phyloP scores from a whole-genome alignment of 306 rosid genomes.

The Cucurbita argyrosperma region DNA sequence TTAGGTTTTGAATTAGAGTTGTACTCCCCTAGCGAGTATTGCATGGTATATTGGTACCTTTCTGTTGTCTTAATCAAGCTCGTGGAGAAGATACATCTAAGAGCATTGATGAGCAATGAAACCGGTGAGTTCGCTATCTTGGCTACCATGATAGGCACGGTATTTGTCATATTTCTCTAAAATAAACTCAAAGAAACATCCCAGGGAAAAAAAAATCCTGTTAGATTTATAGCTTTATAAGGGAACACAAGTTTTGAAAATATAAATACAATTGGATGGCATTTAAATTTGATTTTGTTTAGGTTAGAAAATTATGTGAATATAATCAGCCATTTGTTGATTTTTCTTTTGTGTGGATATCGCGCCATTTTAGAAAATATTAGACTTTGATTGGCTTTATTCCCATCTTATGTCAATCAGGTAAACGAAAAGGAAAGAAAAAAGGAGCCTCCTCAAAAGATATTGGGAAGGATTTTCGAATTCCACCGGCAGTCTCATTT shows the following conservation, averaged over 20 bases:
- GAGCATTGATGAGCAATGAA: conserved; percentile 31
- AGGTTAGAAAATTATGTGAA: neutral
- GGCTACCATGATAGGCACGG: neutral
- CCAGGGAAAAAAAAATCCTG: neutral
- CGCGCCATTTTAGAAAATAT: neutral
- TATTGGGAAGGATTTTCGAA: conserved; percentile 36
- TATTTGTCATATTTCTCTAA: neutral
- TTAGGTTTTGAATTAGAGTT: conserved; percentile 92
- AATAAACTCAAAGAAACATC: neutral
- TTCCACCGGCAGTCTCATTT: conserved; percentile 65
- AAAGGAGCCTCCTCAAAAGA: conserved; percentile 61
- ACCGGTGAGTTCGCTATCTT: conserved; percentile 28
- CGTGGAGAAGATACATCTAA: conserved; percentile 64
- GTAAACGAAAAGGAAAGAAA: conserved; percentile 65
- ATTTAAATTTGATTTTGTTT: neutral
- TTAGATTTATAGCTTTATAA: neutral
- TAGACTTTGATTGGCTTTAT: neutral
- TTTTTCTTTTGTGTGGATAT: neutral
- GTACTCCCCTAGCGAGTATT: conserved; percentile 74
- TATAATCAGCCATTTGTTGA: neutral
- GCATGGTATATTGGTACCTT: conserved; percentile 95
- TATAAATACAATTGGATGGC: neutral
- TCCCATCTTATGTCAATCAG: conserved; percentile 33
- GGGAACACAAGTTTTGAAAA: neutral
- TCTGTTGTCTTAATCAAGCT: conserved; percentile 63